These are phyloP conservation scores for Penicillium nucicola DNA, from an alignment of 495 filamentous ascomycete species.

Conservation along the genomic window DNA sequence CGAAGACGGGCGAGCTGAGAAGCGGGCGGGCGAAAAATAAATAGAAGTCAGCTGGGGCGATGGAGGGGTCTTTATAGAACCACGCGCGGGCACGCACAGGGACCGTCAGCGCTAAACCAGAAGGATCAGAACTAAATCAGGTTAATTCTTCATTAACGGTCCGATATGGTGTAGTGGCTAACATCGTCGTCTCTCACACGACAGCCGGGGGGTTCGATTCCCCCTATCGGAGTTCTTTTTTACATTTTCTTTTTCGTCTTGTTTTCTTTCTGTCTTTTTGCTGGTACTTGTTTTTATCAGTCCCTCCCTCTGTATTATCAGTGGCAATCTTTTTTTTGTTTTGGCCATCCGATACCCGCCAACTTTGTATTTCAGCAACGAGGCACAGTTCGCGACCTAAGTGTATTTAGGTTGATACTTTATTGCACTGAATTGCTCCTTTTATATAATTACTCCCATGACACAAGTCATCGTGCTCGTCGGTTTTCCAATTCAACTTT, in stretches of 20 bases:
- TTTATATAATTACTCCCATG: too few species aligned
- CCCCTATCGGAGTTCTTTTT: conserved; percentile 37
- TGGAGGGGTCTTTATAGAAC: conserved; percentile 11
- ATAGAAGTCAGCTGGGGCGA: conserved; percentile 4
- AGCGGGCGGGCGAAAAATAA: conserved; percentile 4
- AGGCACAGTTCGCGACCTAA: too few species aligned
- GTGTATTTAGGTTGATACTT: too few species aligned
- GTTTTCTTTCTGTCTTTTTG: too few species aligned
- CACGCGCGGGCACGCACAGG: conserved; percentile 1
- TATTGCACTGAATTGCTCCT: too few species aligned
- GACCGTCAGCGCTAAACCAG: conserved; percentile 2
- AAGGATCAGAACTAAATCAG: background rate
- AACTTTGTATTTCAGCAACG: too few species aligned
- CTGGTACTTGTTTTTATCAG: too few species aligned
- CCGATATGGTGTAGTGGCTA: conserved; percentile 44
- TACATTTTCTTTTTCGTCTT: background rate
- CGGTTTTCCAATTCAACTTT: background rate
- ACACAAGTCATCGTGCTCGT: background rate
- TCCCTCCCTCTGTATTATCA: too few species aligned
- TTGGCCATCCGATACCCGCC: too few species aligned
- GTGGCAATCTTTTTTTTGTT: too few species aligned
- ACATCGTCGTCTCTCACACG: conserved; percentile 44
- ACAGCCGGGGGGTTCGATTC: conserved; percentile 42
- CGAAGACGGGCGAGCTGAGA: conserved; percentile 2
- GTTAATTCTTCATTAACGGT: conserved; percentile 4